These are phyloP conservation scores for Terana coerulea DNA, from an alignment of 768 basidiomycete genomes.

Conservation along the genomic window DNA sequence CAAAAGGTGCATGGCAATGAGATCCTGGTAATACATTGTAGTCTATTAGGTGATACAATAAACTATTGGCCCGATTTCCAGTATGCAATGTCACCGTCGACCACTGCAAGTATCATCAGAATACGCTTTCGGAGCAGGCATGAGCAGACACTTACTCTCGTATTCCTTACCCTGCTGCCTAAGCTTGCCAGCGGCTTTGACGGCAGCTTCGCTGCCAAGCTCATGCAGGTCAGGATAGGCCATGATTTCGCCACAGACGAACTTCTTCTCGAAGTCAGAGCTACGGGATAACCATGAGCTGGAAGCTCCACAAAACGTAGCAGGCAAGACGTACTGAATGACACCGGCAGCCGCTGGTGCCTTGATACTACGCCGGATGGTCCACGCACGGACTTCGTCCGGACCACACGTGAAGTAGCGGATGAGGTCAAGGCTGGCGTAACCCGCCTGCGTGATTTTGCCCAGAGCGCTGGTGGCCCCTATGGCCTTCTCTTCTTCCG, in stretches of 20 bases:
- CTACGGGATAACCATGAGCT: constrained; percentile 31
- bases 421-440: constrained; percentile 83
- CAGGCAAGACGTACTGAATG: constrained; percentile 68
- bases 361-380: constrained; percentile 88
- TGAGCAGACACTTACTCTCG: constrained; percentile 59
- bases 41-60: background rate
- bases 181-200: constrained; percentile 93
- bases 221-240: constrained; percentile 85
- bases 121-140: background rate
- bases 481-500: constrained; percentile 70
- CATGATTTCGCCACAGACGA: constrained; percentile 98
- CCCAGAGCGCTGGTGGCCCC: constrained; percentile 75
- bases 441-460: constrained; percentile 96
- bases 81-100: constrained; percentile 88
- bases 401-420: constrained; percentile 98
- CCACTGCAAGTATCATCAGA: constrained; percentile 42
- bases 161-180: constrained; percentile 97
- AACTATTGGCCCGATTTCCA: constrained; percentile 75
- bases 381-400: constrained; percentile 97
- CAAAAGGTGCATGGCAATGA: background rate
- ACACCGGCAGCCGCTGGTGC: constrained; percentile 98
- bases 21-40: background rate
- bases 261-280: constrained; percentile 97
- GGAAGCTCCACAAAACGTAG: background rate
- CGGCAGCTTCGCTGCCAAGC: constrained; percentile 83